phyloP scores from a whole-genome alignment of 176 grass and related monocot genomes.

The Hordeum vulgare region DNA sequence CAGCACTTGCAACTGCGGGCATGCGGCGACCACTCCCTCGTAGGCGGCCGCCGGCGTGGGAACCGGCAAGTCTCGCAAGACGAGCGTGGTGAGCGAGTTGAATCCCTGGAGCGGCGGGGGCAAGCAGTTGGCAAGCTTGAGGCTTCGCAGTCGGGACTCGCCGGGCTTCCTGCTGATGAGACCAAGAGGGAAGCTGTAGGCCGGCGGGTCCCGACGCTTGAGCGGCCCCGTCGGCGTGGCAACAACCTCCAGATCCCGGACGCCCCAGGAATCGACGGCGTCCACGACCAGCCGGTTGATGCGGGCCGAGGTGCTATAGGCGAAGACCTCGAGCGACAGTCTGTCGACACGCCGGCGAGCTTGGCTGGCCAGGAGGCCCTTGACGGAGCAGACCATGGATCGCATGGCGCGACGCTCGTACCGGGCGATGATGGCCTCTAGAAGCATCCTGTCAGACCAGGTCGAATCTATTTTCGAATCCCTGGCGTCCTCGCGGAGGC shows the following conservation, averaged over 20 bases:
- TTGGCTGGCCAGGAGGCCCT: background rate
- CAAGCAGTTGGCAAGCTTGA: background rate
- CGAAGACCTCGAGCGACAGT: background rate
- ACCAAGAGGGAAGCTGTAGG: background rate
- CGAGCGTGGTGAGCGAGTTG: background rate
- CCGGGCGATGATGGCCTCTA: background rate
- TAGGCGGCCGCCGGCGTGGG: background rate
- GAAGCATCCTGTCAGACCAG: background rate
- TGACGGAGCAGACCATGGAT: background rate
- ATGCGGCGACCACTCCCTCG: background rate
- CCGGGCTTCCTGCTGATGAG: background rate
- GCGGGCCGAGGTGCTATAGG: background rate
- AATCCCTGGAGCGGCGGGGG: background rate
- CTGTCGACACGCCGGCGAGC: background rate
- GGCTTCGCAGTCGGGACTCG: background rate
- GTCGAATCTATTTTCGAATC: background rate
- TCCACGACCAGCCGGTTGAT: background rate
- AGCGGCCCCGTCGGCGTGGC: too few species aligned
- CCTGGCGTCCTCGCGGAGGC: background rate
- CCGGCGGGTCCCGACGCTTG: too few species aligned
- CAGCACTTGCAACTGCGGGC: background rate
- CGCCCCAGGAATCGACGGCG: background rate
- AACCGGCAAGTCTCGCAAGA: background rate
- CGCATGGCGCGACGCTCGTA: conserved; percentile 13
- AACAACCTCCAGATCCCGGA: conserved; percentile 9